Percentiles rank a stretch among this genome's conserved stretches.
phyloP scores from a whole-genome alignment of 805 yeast genomes.

The Ogataea haglerorum region DNA sequence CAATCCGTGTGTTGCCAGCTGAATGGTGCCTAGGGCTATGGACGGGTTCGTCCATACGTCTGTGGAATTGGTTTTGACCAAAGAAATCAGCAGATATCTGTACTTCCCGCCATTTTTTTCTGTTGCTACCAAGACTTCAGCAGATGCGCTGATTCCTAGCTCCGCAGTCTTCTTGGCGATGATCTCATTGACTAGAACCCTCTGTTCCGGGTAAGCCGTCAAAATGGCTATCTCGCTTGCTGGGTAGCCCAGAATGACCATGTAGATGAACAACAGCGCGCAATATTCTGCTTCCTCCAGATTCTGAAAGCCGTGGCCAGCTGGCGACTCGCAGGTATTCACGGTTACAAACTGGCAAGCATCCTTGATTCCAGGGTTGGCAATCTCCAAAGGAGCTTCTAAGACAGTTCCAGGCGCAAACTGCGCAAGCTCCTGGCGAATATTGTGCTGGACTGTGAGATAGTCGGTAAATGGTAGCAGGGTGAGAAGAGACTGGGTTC shows the following conservation, averaged over 20 bases:
- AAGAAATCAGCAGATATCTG: conserved; percentile 34
- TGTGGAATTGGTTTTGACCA: conserved; percentile 32
- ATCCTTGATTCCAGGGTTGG: conserved; percentile 26
- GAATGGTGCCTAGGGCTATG: not conserved
- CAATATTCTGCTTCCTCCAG: conserved; percentile 48
- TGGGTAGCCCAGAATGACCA: conserved; percentile 44
- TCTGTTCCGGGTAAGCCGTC: conserved; percentile 40
- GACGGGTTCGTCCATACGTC: conserved; percentile 21
- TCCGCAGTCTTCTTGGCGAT: conserved; percentile 28
- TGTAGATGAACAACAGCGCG: conserved; percentile 42
- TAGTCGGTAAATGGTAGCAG: not conserved
- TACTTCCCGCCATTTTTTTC: conserved; percentile 28
- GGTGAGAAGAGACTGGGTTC: not conserved
- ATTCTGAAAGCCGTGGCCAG: conserved; percentile 33
- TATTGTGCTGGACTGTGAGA: not conserved
- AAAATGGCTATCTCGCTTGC: conserved; percentile 37
- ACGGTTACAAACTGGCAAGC: conserved; percentile 33
- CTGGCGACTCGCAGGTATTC: conserved; percentile 27
- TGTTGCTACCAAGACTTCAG: conserved; percentile 29
- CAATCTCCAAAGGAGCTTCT: conserved; percentile 24
- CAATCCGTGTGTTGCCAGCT: conserved; percentile 16
- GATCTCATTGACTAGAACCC: conserved; percentile 40
- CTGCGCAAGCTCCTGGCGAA: not conserved
- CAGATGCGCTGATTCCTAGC: not conserved
- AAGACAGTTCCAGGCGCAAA: not conserved